Base-by-base conservation (phyloP, 2,329 filamentous ascomycete genomes). In the Hypoxylon sp. region DNA sequence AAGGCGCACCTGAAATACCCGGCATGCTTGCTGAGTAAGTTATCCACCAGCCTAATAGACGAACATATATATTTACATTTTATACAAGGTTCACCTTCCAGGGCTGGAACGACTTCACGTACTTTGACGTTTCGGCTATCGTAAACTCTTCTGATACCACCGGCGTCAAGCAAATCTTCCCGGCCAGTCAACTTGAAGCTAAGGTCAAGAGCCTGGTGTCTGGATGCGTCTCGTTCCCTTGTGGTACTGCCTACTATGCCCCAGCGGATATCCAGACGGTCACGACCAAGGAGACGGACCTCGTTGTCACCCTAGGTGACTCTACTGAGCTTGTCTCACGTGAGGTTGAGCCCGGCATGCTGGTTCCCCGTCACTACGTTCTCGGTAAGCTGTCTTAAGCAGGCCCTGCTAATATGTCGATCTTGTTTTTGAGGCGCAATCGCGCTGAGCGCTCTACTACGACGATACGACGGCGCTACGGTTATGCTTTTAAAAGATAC, bases 71-170 rank as follows among this genome's bases (percentile, higher is more conserved):
- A 41, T 61, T 68, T 11, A 68, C 41, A 56, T 38, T 13, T 41
- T 4, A 45, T 52, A 41, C 28, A 38, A 63, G 61, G 80, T 80
- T 85, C 60, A 78, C 79, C 69, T 86, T 85, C 74, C 79, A 83
- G 58, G 84, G 82, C 74, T 86, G 78, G 78, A 73, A 76, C 57
- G 85, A 79, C 69, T 67, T 80, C 64, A 87, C 83, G 63, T 89
- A 83, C 82, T 89, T 86, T 63, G 86, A 89, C 69, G 85, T 89
- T 68, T 87, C 85, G 10, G 86, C 86, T 75, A 88, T 89, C 69
- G 84, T 87, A 72, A 79, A 85, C 77, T 78, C 84, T 55, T 74
- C 74, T 41, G 86, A 88, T 77, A 72, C 78, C 70, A 63, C 83
- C 69, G 85, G 85, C 72, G 81, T 89, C 73, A 86, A 88, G 82